phyloP scores from a whole-genome alignment of 2,329 filamentous ascomycete species.

The Phialocephala sp. region DNA sequence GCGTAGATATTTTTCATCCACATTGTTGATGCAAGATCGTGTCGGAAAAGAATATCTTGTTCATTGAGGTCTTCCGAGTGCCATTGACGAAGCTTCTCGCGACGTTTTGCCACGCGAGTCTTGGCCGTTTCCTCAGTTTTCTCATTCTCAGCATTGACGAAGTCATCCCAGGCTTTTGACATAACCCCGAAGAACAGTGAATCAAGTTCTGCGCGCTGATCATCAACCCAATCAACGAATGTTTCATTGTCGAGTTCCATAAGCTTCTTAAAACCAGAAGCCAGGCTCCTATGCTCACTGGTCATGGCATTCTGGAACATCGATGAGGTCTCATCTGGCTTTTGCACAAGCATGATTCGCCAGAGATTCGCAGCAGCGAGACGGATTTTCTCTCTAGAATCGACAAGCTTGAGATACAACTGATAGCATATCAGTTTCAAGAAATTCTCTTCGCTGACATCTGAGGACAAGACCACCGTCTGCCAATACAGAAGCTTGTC shows the following conservation, averaged over 20 bases:
- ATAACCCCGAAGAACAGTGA: slow-evolving; percentile 81
- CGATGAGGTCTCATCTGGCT: slow-evolving; percentile 78
- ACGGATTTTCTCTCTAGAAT: slow-evolving; percentile 69
- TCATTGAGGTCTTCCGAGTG: slow-evolving; percentile 68
- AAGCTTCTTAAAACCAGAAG: slow-evolving; percentile 79
- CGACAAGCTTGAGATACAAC: slow-evolving; percentile 86
- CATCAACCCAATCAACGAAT: slow-evolving; percentile 87
- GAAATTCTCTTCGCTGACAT: slow-evolving; percentile 80
- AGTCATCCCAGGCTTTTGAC: slow-evolving; percentile 86
- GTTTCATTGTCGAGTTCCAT: slow-evolving; percentile 88
- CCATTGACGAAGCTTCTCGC: slow-evolving; percentile 84
- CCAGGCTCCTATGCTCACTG: slow-evolving; percentile 73
- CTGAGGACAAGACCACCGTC: slow-evolving; percentile 80
- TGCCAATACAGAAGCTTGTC: slow-evolving; percentile 95
- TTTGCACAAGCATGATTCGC: slow-evolving; percentile 93
- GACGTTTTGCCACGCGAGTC: slow-evolving; percentile 72
- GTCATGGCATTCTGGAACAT: slow-evolving; percentile 76
- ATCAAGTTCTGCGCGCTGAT: slow-evolving; percentile 79
- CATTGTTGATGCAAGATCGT: slow-evolving; percentile 83
- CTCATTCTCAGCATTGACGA: slow-evolving; percentile 81
- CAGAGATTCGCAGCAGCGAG: slow-evolving; percentile 82
- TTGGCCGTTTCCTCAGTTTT: slow-evolving; percentile 78
- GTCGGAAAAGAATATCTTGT: slow-evolving; percentile 77
- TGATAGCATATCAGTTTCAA: slow-evolving; percentile 90
- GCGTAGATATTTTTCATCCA: slow-evolving; percentile 97